These are phyloP conservation scores for Monosporozyma solicola DNA, from an alignment of 805 yeast genomes.

Conservation along the genomic window DNA sequence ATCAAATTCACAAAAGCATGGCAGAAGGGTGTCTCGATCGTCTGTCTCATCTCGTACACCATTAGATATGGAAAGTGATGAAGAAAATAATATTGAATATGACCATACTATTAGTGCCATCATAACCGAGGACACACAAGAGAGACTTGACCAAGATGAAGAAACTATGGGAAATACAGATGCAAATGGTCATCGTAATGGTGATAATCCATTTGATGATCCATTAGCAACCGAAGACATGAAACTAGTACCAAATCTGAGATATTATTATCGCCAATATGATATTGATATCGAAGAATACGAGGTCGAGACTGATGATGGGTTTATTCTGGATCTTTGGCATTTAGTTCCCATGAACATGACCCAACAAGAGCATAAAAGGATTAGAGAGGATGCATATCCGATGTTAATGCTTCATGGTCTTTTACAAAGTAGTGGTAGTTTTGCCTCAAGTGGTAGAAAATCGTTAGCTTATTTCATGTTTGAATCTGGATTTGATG, in stretches of 20 bases:
- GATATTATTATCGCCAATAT: slow-evolving; percentile 57
- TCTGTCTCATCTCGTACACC: slow-evolving; percentile 18
- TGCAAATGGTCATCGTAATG: neutral
- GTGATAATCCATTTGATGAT: slow-evolving; percentile 24
- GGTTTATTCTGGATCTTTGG: slow-evolving; percentile 60
- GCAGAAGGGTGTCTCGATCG: slow-evolving; percentile 7
- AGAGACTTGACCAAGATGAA: neutral
- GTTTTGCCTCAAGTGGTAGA: slow-evolving; percentile 75
- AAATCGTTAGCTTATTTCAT: slow-evolving; percentile 62
- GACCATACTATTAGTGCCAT: slow-evolving; percentile 22
- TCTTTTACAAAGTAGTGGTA: slow-evolving; percentile 75
- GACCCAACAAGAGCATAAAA: slow-evolving; percentile 3
- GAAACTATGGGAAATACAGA: neutral
- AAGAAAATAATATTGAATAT: slow-evolving; percentile 21
- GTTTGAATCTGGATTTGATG: slow-evolving; percentile 57
- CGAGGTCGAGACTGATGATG: slow-evolving; percentile 66
- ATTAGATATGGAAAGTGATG: slow-evolving; percentile 16
- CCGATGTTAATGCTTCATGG: slow-evolving; percentile 85
- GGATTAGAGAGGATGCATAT: slow-evolving; percentile 25
- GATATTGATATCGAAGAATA: slow-evolving; percentile 53
- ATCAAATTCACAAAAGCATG: neutral
- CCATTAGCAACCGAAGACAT: slow-evolving; percentile 20
- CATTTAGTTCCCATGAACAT: slow-evolving; percentile 28
- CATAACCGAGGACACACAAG: neutral
- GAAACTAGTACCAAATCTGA: slow-evolving; percentile 43